Evolutionary conservation across 2,329 filamentous ascomycete genomes (phyloP), one percentile per base, ranked within the genome.

Genomic region (Ophiostoma tasmaniense): DNA sequence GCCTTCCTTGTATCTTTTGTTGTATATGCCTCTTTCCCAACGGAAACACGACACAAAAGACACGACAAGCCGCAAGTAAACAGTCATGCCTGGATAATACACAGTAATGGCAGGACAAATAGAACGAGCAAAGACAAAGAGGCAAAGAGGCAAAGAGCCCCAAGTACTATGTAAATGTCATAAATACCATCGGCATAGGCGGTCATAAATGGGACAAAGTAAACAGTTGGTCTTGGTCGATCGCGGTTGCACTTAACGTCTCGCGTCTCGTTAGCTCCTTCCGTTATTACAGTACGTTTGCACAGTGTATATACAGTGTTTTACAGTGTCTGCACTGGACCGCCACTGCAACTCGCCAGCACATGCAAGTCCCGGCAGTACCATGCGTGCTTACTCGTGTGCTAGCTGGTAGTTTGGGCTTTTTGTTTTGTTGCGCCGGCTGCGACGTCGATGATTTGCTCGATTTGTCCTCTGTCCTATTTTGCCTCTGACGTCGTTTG

Each of bases 231-330:
- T 10, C 50, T 55, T 59, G 62, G 68, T 71, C 66, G 68, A 71
- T 72, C 71, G 71, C 70, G 70, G 69, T 71, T 72, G 64, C 71
- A 67, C 71, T 70, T 70, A 69, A 68, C 66, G 61, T 66, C 68
- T 71, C 70, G 71, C 71, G 70, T 71, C 68, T 61, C 61, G 50
- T 66, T 64, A 22, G 37, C 37, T 66, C 61, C 65, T 62, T 67
- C 64, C 42, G 7, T 20, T 17, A 30, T 33, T 61, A 61, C 30
- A n/a, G n/a, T n/a, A n/a, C n/a, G n/a, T 11, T n/a, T 13, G 33
- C 33, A 64, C 30, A 2, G 61, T 64, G 61, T 39, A 2, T 10
- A 25, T 25, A 37, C 61, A 37, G 61, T 64, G 20, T 64, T 2
- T 11, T 25, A 37, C 61, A 37, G 61, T 64, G 20, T 64, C 1